Conservation (phyloP, 306 rosid species). For the Oxytropis ochrocephala region DNA sequence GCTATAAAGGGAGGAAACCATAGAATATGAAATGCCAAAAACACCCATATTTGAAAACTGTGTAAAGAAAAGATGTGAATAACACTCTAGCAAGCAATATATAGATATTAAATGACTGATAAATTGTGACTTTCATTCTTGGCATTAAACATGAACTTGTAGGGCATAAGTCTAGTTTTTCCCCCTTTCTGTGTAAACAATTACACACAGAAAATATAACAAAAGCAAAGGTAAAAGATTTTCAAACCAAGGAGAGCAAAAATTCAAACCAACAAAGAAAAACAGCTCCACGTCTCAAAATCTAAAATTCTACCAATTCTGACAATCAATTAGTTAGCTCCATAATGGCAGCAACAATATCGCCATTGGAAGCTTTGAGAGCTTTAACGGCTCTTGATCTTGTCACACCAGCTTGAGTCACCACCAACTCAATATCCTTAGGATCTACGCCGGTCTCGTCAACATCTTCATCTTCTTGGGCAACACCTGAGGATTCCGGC, state of each 20-base stretch:
- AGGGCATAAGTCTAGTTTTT: conserved; percentile 2
- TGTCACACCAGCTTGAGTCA: conserved; percentile 90
- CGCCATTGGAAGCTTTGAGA: conserved; percentile 60
- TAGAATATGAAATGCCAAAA: no score
- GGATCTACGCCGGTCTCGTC: conserved; percentile 81
- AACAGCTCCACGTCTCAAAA: conserved; percentile 11
- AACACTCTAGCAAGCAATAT: background rate
- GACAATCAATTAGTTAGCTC: conserved; percentile 65
- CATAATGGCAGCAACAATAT: conserved; percentile 90
- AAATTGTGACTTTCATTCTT: background rate
- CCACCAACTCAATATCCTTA: conserved; percentile 81
- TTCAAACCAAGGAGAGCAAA: conserved; percentile 21
- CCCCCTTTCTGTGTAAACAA: background rate
- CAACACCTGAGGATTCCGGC: conserved; percentile 52
- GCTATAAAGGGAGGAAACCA: no score
- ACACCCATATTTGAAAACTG: no score
- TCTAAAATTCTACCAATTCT: conserved; percentile 5
- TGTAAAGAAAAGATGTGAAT: background rate
- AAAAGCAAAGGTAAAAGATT: conserved; percentile 2
- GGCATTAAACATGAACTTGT: background rate
- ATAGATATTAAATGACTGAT: background rate
- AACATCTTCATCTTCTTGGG: conserved; percentile 74
- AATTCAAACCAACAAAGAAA: conserved; percentile 7
- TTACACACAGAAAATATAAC: conserved; percentile 11
- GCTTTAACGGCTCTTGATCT: conserved; percentile 80